phyloP scores from a whole-genome alignment of 257 asterid species.

The Solanum medicagineum region DNA sequence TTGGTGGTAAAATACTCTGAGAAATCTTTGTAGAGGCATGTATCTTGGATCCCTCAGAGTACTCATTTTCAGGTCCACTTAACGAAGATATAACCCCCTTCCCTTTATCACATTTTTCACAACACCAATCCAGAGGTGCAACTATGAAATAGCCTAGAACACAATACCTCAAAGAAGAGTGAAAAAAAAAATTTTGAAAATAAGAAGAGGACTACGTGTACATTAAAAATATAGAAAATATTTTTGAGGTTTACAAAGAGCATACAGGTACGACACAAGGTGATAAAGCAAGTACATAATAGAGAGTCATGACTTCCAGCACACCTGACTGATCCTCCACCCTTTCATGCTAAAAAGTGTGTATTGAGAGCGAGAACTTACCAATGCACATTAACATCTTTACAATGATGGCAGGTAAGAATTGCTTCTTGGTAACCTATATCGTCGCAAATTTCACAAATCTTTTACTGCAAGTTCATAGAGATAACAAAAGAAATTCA shows the following conservation, averaged over 20 bases:
- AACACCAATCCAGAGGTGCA: slow-evolving; percentile 23
- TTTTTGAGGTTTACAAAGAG: not conserved
- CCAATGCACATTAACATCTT: no score
- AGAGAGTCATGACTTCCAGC: not conserved
- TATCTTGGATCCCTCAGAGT: not conserved
- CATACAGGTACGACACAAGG: not conserved
- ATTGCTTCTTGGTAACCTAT: no score
- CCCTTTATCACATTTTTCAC: slow-evolving; percentile 27
- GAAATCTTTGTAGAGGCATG: not conserved
- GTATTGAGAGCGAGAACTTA: no score
- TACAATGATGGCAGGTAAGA: no score
- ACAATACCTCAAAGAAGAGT: slow-evolving; percentile 42
- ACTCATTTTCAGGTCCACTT: slow-evolving; percentile 1
- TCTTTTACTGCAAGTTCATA: no score
- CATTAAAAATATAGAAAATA: not conserved
- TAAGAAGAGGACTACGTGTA: not conserved
- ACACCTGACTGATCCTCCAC: not conserved
- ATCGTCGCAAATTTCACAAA: no score
- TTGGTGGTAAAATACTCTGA: not conserved
- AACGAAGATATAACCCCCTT: slow-evolving; percentile 1
- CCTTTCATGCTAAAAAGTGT: not conserved
- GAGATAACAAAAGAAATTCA: no score
- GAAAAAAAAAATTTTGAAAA: not conserved
- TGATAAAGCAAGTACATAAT: no score
- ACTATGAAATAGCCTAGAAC: slow-evolving; percentile 5